These are phyloP conservation scores for Chlorella sp. DNA, from an alignment of 139 green algal species.

Conservation along the genomic window DNA sequence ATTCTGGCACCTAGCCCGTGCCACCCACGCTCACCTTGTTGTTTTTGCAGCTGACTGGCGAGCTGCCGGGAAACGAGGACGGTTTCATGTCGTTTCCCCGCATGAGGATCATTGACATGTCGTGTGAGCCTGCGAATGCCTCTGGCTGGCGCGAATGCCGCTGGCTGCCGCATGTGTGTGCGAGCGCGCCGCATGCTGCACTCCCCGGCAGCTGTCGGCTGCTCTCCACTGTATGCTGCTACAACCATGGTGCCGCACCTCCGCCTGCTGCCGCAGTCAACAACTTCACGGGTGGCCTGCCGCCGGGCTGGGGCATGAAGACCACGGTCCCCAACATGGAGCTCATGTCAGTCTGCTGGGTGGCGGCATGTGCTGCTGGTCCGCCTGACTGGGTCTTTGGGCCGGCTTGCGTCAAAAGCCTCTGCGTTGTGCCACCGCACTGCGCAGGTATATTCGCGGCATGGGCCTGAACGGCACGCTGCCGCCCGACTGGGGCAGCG, in stretches of 20 bases:
- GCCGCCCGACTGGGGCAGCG: slow-evolving; percentile 2
- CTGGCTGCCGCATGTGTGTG: too few species aligned
- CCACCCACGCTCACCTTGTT: too few species aligned
- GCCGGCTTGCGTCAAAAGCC: too few species aligned
- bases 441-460: slow-evolving; percentile 1
- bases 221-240: too few species aligned
- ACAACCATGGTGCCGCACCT: too few species aligned
- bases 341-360: not conserved
- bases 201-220: too few species aligned
- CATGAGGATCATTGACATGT: not conserved
- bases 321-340: not conserved
- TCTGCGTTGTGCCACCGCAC: not conserved
- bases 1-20: too few species aligned
- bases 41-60: slow-evolving; percentile 1
- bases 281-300: not conserved
- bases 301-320: not conserved
- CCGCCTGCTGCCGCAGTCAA: not conserved
- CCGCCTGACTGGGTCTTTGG: too few species aligned
- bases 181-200: too few species aligned
- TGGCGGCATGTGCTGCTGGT: not conserved
- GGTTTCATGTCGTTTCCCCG: not conserved
- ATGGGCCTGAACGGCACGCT: not conserved
- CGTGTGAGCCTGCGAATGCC: too few species aligned
- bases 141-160: too few species aligned
- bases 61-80: not conserved